Base-by-base conservation (phyloP, 495 filamentous ascomycete genomes). In the Hypoxylon crocopeplum region DNA sequence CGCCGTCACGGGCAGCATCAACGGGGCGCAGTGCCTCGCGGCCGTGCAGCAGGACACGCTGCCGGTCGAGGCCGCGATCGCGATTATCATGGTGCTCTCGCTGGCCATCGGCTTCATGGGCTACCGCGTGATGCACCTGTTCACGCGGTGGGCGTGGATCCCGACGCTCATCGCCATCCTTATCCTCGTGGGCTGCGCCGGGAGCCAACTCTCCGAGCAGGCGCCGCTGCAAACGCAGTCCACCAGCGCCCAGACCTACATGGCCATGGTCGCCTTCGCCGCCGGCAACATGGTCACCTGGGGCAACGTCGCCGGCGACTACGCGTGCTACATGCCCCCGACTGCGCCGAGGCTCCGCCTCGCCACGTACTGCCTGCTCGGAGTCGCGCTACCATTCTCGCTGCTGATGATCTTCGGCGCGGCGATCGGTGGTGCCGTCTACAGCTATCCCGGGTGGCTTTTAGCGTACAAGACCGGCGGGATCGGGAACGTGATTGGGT, bases 71-170 rank as follows among this genome's bases (percentile, higher is more conserved):
- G 72, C 76, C 24, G 78, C 81, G 22, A 82, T 82, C 57, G 66
- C 81, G 51, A 81, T 84, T 50, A 75, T 75, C 25, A 77, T 79
- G 41, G 64, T 82, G 2, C 69, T 74, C 12, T 76, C 79, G 19
- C 73, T 83, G 21, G 66, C 68, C 4, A 72, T 79, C 6, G 79
- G 77, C 0, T 75, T 84, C 45, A 69, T 79, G 47, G 82, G 82
- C 5, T 83, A 82, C 62, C 72, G 72, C 13, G 72, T 79, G 13
- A 65, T 84, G 37, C 82, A 84, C 42, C 58, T 80, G 16, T 83
- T 77, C 63, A 76, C 82, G 64, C 78, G 82, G 10, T 84, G 77
- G 75, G 76, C 76, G 12, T 84, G 82, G 82, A 79, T 84, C 22
- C 79, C 82, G 12, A 79, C 76, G 16, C 69, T 84, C 1, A 66